Evolutionary conservation across 371 early-diverging fungal species (phyloP), one percentile per base, ranked within the genome.

Genomic region (Thermomucor indicae-seudaticae): DNA sequence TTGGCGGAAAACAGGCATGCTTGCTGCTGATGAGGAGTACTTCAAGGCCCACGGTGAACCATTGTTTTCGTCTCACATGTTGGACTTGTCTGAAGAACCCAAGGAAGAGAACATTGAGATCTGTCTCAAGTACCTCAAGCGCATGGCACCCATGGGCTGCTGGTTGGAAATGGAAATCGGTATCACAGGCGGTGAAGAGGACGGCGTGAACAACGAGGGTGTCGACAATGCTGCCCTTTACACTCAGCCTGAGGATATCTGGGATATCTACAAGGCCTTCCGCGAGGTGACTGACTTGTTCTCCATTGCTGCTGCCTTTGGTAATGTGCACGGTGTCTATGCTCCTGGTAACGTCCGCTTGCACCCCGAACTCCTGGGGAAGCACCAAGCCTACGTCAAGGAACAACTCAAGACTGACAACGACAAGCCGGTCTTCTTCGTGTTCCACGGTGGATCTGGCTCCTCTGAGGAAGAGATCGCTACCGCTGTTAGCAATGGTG

Each of bases 401-500:
- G 80, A 86, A 51, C 75, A 91, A 66, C 79, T 82, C 48, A 61
- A 72, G 55, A 37, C 57, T 45, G 53, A 66, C 20, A 63, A 70
- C 49, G 63, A 74, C 49, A 86, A 90, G 78, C 94, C 94, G 30
- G 84, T 93, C 58, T 88, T 74, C 80, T 90, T 93, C 55, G 94
- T 93, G 58, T 93, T 93, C 90, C 94, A 93, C 75, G 94, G 94
- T 60, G 94, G 94, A 28, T 92, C 92, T 12, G 94, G 94, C 41
- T 91, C 92, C 37, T 75, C 88, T 47, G 73, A 82, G 61, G 53
- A 81, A 19, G 94, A 93, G 62, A 93, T 93, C 64, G 53, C 78
- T 56, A 85, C 83, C 17, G 94, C 93, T 40, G 92, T 93, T 42
- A 42, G 53, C 43, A 63, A 83, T 62, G 94, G 94, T 59, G 91